phyloP scores from a whole-genome alignment of 2,329 filamentous ascomycete genomes.

The Fusarium pseudocircinatum region DNA sequence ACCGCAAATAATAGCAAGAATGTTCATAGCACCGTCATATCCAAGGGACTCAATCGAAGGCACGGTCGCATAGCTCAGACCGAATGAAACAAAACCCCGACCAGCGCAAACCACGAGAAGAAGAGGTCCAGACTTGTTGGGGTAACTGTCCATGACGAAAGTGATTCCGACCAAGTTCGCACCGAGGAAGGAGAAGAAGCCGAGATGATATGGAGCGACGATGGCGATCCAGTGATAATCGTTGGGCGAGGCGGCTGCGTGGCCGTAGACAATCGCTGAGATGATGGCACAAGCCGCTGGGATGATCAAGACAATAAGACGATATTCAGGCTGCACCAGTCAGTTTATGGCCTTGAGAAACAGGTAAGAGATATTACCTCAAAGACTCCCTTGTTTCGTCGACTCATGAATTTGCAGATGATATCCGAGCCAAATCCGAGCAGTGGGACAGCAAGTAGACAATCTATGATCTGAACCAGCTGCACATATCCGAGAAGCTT shows the following conservation, averaged over 20 bases:
- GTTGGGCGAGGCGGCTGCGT: neutral
- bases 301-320: neutral
- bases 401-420: slow-evolving; percentile 9
- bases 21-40: slow-evolving; percentile 9
- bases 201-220: neutral
- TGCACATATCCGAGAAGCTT: slow-evolving; percentile 2
- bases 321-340: neutral
- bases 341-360: neutral
- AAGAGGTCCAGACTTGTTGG: neutral
- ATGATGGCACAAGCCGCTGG: neutral
- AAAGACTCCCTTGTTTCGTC: neutral
- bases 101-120: slow-evolving; percentile 4
- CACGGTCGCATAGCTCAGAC: neutral
- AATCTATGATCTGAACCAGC: neutral
- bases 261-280: neutral
- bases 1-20: neutral
- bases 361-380: neutral
- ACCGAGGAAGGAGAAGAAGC: slow-evolving; percentile 5
- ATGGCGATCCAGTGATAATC: slow-evolving; percentile 13
- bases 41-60: slow-evolving; percentile 1
- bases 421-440: neutral
- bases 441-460: neutral
- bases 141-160: slow-evolving; percentile 10
- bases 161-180: slow-evolving; percentile 6
- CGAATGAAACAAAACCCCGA: neutral